Conservation (phyloP, 371 early-diverging fungal species). For the Amoeboradix gromovi region DNA sequence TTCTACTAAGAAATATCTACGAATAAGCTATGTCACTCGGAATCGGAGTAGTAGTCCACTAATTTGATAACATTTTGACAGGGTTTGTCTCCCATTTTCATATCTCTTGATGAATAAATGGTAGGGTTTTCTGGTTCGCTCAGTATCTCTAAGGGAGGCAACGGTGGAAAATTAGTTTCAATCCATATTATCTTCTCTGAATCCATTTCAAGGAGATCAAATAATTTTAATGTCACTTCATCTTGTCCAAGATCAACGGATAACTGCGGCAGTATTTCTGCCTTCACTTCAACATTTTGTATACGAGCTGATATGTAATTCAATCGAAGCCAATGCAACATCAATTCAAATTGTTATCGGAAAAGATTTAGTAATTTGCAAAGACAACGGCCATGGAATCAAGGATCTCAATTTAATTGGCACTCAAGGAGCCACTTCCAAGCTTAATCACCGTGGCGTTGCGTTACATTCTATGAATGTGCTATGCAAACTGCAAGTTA, state of each 20-base stretch:
- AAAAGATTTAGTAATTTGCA: neutral
- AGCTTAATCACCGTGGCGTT: slow-evolving; percentile 1
- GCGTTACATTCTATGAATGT: neutral
- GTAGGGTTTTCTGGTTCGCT: too few species aligned
- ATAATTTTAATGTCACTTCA: neutral
- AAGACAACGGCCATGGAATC: neutral
- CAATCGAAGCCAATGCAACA: slow-evolving; percentile 9
- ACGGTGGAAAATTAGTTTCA: too few species aligned
- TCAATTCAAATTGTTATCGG: slow-evolving; percentile 6
- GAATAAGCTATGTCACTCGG: too few species aligned
- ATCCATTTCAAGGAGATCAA: neutral
- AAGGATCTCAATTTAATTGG: neutral
- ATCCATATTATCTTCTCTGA: too few species aligned
- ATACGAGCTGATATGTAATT: slow-evolving; percentile 14
- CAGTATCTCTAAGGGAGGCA: too few species aligned
- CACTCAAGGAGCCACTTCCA: neutral
- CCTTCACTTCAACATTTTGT: slow-evolving; percentile 3
- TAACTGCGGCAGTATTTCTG: neutral
- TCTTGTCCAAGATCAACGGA: neutral
- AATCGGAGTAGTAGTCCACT: too few species aligned
- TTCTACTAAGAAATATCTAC: too few species aligned
- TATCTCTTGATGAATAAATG: too few species aligned
- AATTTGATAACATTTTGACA: too few species aligned
- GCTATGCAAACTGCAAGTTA: neutral
- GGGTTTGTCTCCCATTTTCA: too few species aligned